phyloP scores from a whole-genome alignment of 2,329 filamentous ascomycete species.

The Cordyceps javanica region DNA sequence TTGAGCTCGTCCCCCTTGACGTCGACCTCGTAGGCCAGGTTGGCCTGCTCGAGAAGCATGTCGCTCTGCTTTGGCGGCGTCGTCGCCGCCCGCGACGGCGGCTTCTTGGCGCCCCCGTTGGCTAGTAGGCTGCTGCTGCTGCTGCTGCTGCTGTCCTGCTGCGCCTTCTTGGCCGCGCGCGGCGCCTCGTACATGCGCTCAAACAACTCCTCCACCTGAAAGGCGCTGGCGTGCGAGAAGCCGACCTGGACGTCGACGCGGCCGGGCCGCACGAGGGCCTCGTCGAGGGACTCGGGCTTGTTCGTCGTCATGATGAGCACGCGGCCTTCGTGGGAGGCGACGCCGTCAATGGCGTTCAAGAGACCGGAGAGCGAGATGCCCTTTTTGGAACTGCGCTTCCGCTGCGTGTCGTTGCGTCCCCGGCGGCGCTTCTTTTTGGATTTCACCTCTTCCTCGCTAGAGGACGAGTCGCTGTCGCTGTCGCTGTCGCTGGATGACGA shows the following conservation, averaged over 20 bases:
- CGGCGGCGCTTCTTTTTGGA: slow-evolving; percentile 14
- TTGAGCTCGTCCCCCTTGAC: slow-evolving; percentile 34
- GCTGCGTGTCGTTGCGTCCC: slow-evolving; percentile 16
- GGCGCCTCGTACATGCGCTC: slow-evolving; percentile 52
- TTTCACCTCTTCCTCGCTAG: slow-evolving; percentile 18
- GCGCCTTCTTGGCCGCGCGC: slow-evolving; percentile 8
- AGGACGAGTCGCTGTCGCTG: neutral
- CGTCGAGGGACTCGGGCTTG: slow-evolving; percentile 64
- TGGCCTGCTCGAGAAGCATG: slow-evolving; percentile 13
- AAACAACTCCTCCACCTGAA: slow-evolving; percentile 53
- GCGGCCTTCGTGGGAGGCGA: slow-evolving; percentile 71
- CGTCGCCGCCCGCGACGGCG: too few relatives aligned
- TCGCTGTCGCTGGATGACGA: neutral
- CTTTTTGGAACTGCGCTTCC: slow-evolving; percentile 15
- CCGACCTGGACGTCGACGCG: slow-evolving; percentile 64
- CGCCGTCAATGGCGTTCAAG: slow-evolving; percentile 78
- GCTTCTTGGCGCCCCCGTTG: too few relatives aligned
- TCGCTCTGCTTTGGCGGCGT: neutral
- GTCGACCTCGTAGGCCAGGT: slow-evolving; percentile 25
- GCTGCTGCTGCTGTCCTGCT: neutral
- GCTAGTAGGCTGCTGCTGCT: too few relatives aligned
- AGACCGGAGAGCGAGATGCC: slow-evolving; percentile 72
- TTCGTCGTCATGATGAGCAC: slow-evolving; percentile 82
- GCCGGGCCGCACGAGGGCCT: slow-evolving; percentile 67
- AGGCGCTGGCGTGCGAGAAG: slow-evolving; percentile 52